A percentile compares a stretch with the other conserved stretches of the same genome.
Evolutionary conservation across 83 land plant genomes (phyloP).

Genomic region (Diphasiastrum complanatum): DNA sequence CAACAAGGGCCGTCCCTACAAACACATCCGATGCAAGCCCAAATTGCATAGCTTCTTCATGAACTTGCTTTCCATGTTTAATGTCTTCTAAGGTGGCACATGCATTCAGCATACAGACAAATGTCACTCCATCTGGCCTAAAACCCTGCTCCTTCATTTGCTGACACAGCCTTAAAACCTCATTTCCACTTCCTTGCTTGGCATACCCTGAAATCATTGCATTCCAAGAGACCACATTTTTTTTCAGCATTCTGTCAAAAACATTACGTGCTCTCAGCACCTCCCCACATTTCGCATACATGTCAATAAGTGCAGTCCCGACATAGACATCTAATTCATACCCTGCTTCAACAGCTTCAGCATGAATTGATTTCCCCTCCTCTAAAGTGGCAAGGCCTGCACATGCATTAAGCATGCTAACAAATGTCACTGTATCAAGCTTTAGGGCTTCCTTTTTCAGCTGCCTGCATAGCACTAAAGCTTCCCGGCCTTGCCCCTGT

Average conservation of each 20-base stretch:
- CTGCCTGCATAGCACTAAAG: no score
- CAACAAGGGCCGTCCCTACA: neutral
- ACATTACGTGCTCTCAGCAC: neutral
- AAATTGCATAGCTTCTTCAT: neutral
- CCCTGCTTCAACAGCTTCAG: neutral
- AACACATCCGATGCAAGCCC: neutral
- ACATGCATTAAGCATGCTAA: no score
- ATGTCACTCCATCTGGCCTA: neutral
- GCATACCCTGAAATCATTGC: neutral
- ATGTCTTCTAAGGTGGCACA: neutral
- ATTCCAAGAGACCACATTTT: neutral
- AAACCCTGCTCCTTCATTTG: neutral
- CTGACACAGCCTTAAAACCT: neutral
- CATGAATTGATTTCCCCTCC: neutral
- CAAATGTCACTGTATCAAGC: no score
- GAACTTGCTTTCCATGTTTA: neutral
- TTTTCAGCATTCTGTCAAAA: neutral
- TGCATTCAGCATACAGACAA: neutral
- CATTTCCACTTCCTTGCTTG: neutral
- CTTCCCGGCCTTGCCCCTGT: no score
- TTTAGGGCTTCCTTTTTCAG: no score
- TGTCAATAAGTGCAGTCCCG: neutral
- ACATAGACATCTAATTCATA: neutral
- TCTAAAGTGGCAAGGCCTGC: neutral
- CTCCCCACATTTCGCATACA: constrained; percentile 2